Percentiles rank a stretch among this genome's conserved stretches.
Evolutionary conservation across 805 yeast species (phyloP).

Genomic region (Saccharomyces jurei): DNA sequence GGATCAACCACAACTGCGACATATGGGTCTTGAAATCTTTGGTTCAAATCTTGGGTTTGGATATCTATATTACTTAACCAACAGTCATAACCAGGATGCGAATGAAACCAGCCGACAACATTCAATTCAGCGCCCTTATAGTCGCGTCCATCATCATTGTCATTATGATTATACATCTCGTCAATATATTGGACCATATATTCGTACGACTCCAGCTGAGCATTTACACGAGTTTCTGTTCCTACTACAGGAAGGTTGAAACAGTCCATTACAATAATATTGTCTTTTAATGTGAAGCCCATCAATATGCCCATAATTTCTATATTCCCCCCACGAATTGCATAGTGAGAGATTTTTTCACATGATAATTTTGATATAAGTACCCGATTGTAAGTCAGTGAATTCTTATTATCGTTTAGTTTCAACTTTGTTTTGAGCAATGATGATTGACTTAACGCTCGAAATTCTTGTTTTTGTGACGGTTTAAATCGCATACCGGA

Average conservation of each 20-base stretch:
- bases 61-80: constrained; percentile 94
- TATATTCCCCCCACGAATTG: constrained; percentile 73
- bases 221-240: constrained; percentile 92
- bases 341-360: constrained; percentile 70
- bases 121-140: constrained; percentile 22
- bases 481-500: not conserved
- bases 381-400: constrained; percentile 15
- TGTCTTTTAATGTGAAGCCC: constrained; percentile 54
- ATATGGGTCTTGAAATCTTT: constrained; percentile 85
- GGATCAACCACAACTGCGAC: constrained; percentile 88
- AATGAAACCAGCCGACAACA: constrained; percentile 96
- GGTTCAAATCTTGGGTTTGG: constrained; percentile 77
- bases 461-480: not conserved
- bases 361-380: constrained; percentile 61
- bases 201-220: constrained; percentile 88
- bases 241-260: constrained; percentile 91
- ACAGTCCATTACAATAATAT: constrained; percentile 67
- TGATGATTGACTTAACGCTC: not conserved
- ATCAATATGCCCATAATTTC: constrained; percentile 95
- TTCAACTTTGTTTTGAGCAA: not conserved
- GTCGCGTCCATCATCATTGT: constrained; percentile 39
- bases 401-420: not conserved
- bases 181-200: constrained; percentile 83
- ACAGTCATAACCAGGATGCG: constrained; percentile 97
- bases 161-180: constrained; percentile 35